Base-by-base conservation (phyloP, 805 yeast genomes). In the Myxozyma vanderwaltii region DNA sequence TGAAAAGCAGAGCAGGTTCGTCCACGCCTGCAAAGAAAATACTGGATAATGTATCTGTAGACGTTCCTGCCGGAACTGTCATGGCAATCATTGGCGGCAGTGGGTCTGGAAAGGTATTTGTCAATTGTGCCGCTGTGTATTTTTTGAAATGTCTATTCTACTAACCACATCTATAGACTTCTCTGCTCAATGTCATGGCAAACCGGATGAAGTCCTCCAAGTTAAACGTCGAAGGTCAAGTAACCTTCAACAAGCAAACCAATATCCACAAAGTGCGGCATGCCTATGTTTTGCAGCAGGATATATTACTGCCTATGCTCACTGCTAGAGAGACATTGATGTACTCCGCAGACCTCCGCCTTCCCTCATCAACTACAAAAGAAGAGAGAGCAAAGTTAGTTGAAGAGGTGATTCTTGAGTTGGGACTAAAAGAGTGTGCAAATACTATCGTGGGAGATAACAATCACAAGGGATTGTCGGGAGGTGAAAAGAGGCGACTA, bases 21-120 rank as follows among this genome's bases (percentile, higher is more conserved):
- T 31, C 27, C 46, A 31, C 15, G 23, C 23, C 7, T 17, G 43
- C 51, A 24, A 76, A 77, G 54, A 69, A 74, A 3, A 75, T 84
- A 27, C 74, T 84, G 2, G 69, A 79, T 36, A 71, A 82, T 27
- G 75, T 88, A 48, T 82, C 88, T 1, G 78, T 88, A 60, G 83
- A 82, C 51, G 75, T 88, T 10, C 80, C 82, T 0, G 71, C 81
- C 13, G 88, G 89, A 17, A 76, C 86, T 8, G 72, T 90, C 39
- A 78, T 89, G 72, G 95, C 95, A 4, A 86, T 89, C 8, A 80
- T 90, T 76, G 96, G 96, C 1, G 92, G 96, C 0, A 86, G 91
- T 0, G 96, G 96, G 0, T 83, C 90, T 2, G 96, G 96, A 2
- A 89, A 90, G 58, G 65, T 61, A 54, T 3, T 19, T 38, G 36